Percentiles rank a stretch among this genome's conserved stretches.
phyloP scores from a whole-genome alignment of 495 filamentous ascomycete species.

The Xylaria castorea region DNA sequence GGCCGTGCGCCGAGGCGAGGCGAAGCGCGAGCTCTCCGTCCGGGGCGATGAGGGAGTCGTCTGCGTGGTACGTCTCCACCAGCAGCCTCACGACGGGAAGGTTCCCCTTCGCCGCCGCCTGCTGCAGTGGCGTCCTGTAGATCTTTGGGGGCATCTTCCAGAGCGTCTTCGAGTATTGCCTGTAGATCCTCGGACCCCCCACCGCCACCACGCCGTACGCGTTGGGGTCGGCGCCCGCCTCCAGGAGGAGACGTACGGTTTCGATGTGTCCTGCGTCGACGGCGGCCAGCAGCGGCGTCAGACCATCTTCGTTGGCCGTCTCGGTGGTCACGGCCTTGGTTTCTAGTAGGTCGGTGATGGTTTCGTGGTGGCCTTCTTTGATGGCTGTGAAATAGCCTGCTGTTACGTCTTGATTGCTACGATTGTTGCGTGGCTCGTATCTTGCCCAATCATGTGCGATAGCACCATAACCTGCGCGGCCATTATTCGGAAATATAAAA shows the following conservation, averaged over 20 bases:
- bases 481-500: neutral
- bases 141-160: neutral
- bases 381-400: neutral
- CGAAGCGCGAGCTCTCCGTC: slow-evolving; percentile 9
- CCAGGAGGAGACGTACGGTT: neutral
- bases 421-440: neutral
- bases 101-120: neutral
- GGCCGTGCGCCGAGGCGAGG: slow-evolving; percentile 20
- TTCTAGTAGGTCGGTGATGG: neutral
- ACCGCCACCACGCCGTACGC: neutral
- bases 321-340: neutral
- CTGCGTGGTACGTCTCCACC: slow-evolving; percentile 3
- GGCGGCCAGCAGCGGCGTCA: neutral
- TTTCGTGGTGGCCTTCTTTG: neutral
- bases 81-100: slow-evolving; percentile 1
- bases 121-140: slow-evolving; percentile 11
- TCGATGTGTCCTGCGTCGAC: neutral
- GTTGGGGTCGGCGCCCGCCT: slow-evolving; percentile 8
- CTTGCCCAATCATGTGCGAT: neutral
- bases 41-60: neutral
- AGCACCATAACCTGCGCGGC: neutral
- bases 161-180: too few species aligned
- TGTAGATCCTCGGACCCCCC: neutral
- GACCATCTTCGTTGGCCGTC: neutral
- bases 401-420: neutral